Evolutionary conservation across 2,329 filamentous ascomycete species (phyloP), one percentile per base, ranked within the genome.

Genomic region (Colletotrichum siamense): DNA sequence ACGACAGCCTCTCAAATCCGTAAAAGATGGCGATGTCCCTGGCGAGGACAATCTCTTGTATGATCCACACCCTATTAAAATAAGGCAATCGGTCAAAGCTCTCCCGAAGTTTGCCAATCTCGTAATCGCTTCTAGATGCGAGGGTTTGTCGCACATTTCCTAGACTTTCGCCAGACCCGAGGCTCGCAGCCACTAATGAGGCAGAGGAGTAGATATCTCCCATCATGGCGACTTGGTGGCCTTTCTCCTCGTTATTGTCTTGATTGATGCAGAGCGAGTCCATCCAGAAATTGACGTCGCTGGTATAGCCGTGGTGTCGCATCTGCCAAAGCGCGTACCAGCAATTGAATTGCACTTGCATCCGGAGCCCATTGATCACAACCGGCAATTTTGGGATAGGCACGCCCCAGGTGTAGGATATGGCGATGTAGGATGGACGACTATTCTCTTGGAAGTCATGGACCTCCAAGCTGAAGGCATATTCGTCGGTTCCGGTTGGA

Each of bases 21-120:
- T n/a, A 34, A 0, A 34, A 62, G 0, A 62, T 9, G 0, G 0
- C 3, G 59, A 62, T 15, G 0, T 62, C 18, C 10, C 3, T 26
- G 0, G 59, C 28, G 8, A 34, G 59, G 18, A 62, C 0, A 0
- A 32, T 62, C 10, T 62, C 59, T 1, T 62, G 59, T 30, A 7
- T 30, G 0, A 62, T 1, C 59, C 59, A 62, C 6, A 34, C 28
- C 0, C 59, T 62, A 3, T 62, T 6, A 13, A 62, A 62, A 1
- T 34, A 62, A 0, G 59, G 28, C 1, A 62, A 0, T 2, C 0
- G 8, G 0, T n/a, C 26, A 8, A 62, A 30, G 5, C 0, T 8
- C 8, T 3, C 0, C 5, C 59, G 8, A 62, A 30, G 15, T 10
- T 34, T 34, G 18, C 1, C 6, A 12, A 62, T 62, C 8, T 26